Evolutionary conservation across 179 eudicot genomes (phyloP).

Genomic region (Dionaea muscipula): DNA sequence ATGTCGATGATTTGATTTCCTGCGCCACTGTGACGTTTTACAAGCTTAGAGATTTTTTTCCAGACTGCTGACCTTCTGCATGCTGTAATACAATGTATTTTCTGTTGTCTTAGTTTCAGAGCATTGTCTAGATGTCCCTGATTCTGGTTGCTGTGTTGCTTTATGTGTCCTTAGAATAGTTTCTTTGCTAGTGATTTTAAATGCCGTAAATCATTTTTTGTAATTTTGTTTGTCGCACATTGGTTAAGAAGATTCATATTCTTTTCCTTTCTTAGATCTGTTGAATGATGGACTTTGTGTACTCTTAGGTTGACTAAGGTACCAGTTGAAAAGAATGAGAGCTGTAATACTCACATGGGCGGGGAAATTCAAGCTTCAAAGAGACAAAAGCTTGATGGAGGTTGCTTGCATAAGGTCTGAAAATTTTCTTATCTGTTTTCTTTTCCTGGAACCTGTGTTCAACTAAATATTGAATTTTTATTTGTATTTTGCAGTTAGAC

Average conservation of each 20-base stretch:
- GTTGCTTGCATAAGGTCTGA: conserved; percentile 58
- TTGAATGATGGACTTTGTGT: neutral
- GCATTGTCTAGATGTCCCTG: too few relatives aligned
- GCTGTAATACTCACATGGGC: conserved; percentile 21
- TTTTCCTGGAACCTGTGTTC: neutral
- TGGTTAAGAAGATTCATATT: too few relatives aligned
- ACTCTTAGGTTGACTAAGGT: conserved; percentile 22
- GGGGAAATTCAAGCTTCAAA: conserved; percentile 80
- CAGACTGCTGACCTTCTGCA: too few relatives aligned
- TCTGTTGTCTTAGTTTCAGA: too few relatives aligned
- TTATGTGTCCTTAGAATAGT: too few relatives aligned
- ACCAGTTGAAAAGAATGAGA: conserved; percentile 22
- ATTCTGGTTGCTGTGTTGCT: too few relatives aligned
- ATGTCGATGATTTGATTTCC: neutral
- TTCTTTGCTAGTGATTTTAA: too few relatives aligned
- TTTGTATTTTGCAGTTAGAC: neutral
- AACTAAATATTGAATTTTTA: neutral
- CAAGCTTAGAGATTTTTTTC: too few relatives aligned
- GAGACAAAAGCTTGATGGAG: conserved; percentile 93
- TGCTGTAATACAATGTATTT: too few relatives aligned
- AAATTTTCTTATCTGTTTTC: conserved; percentile 1
- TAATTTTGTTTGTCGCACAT: too few relatives aligned
- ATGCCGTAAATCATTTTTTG: too few relatives aligned
- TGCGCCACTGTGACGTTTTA: too few relatives aligned
- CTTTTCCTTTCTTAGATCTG: neutral